phyloP scores from a whole-genome alignment of 2,329 filamentous ascomycete species.

The Alternaria angustiovoidea region DNA sequence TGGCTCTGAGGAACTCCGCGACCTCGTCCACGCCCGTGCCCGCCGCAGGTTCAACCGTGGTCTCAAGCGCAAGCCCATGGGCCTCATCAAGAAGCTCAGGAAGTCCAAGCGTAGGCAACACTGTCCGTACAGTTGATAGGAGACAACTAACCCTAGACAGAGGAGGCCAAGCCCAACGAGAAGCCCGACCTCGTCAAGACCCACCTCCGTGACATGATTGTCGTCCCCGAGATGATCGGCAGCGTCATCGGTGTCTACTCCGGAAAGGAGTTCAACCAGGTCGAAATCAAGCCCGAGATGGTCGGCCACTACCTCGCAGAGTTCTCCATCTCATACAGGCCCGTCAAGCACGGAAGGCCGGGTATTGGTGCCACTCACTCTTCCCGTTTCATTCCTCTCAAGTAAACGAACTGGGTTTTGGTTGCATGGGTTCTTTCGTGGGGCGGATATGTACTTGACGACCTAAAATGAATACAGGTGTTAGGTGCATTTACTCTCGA shows the following conservation, averaged over 20 bases:
- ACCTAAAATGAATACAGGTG: constrained; percentile 51
- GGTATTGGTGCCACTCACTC: constrained; percentile 99
- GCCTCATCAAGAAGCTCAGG: constrained; percentile 99
- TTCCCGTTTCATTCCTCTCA: constrained; percentile 99
- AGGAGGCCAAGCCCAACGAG: constrained; percentile 79
- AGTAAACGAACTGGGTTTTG: constrained; percentile 69
- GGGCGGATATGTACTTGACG: constrained; percentile 51
- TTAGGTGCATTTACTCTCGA: constrained; percentile 49
- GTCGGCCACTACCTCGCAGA: constrained; percentile 99
- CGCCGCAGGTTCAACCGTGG: constrained; percentile 99
- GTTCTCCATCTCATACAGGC: constrained; percentile 99
- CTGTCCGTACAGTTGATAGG: neutral
- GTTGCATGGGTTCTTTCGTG: constrained; percentile 52
- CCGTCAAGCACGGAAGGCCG: constrained; percentile 99
- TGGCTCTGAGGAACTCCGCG: constrained; percentile 96
- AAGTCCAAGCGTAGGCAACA: constrained; percentile 68
- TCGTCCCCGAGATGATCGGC: constrained; percentile 99
- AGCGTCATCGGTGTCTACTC: constrained; percentile 99
- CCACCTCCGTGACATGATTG: constrained; percentile 99
- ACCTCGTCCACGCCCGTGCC: constrained; percentile 98
- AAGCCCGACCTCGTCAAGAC: constrained; percentile 99
- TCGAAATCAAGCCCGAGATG: constrained; percentile 99
- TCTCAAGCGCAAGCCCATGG: constrained; percentile 99
- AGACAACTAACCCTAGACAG: constrained; percentile 9
- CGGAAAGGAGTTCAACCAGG: constrained; percentile 99